Percentiles rank a stretch among this genome's conserved stretches.
These are phyloP conservation scores for Rutstroemia sp. DNA, from an alignment of 2,329 filamentous ascomycete genomes.

Conservation along the genomic window DNA sequence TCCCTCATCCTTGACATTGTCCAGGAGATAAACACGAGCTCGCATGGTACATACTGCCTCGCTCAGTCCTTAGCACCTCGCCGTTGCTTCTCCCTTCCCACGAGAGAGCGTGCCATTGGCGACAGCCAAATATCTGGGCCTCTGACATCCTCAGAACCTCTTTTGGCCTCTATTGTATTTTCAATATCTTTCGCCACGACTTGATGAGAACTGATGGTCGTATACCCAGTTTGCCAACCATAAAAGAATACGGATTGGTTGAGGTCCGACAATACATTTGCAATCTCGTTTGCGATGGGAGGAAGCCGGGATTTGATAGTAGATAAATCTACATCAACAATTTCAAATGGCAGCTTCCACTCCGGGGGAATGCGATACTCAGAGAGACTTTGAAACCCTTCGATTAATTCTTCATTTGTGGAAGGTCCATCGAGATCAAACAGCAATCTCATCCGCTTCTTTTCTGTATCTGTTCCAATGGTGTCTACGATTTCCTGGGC, in stretches of 20 bases:
- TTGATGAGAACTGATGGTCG: slow-evolving; percentile 61
- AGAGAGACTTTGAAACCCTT: slow-evolving; percentile 39
- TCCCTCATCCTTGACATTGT: neutral
- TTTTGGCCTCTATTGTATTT: slow-evolving; percentile 44
- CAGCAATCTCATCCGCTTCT: slow-evolving; percentile 46
- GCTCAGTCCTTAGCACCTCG: slow-evolving; percentile 3
- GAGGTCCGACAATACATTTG: slow-evolving; percentile 45
- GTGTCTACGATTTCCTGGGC: slow-evolving; percentile 58
- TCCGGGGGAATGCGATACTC: slow-evolving; percentile 44
- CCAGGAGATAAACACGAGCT: neutral
- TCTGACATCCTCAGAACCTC: slow-evolving; percentile 35
- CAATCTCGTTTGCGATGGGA: slow-evolving; percentile 36
- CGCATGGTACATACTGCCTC: neutral
- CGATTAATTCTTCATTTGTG: slow-evolving; percentile 21
- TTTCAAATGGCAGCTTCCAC: slow-evolving; percentile 51
- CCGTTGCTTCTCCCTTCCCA: slow-evolving; percentile 52
- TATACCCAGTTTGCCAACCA: slow-evolving; percentile 52
- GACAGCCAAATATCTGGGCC: slow-evolving; percentile 60
- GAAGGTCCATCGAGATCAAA: slow-evolving; percentile 32
- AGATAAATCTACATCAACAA: slow-evolving; percentile 40
- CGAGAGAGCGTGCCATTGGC: slow-evolving; percentile 56
- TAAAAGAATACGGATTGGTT: slow-evolving; percentile 63
- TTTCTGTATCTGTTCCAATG: slow-evolving; percentile 53
- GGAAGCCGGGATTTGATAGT: slow-evolving; percentile 36
- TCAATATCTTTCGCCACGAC: slow-evolving; percentile 57